Conservation (phyloP, 805 yeast species). For the Saccharomyces kudriavzevii region DNA sequence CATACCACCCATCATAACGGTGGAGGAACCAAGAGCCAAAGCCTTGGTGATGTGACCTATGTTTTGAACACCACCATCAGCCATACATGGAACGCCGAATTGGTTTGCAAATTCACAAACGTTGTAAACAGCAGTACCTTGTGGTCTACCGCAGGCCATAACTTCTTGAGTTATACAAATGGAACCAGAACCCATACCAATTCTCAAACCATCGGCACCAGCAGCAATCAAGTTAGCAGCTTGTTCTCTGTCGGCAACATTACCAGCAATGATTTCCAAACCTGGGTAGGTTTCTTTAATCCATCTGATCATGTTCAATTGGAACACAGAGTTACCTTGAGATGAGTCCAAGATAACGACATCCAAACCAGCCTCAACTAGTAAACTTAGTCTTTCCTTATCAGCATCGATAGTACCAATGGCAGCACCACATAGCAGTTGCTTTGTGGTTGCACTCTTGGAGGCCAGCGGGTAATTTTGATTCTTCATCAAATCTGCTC, state of each 20-base stretch:
- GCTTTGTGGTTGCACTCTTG: slow-evolving; percentile 86
- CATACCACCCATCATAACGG: slow-evolving; percentile 99
- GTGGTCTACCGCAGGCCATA: slow-evolving; percentile 99
- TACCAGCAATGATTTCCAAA: slow-evolving; percentile 90
- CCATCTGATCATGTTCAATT: slow-evolving; percentile 87
- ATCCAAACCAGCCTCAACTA: slow-evolving; percentile 94
- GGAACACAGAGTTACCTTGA: slow-evolving; percentile 95
- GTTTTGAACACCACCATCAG: slow-evolving; percentile 98
- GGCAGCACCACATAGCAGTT: slow-evolving; percentile 97
- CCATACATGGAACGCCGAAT: slow-evolving; percentile 97
- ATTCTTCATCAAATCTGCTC: slow-evolving; percentile 96
- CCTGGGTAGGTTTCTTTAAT: slow-evolving; percentile 73
- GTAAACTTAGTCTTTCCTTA: slow-evolving; percentile 69
- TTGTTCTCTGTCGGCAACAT: slow-evolving; percentile 97
- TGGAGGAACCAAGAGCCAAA: slow-evolving; percentile 89
- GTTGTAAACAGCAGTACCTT: slow-evolving; percentile 95
- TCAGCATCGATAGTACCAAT: slow-evolving; percentile 91
- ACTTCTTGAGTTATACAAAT: slow-evolving; percentile 99
- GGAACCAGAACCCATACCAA: slow-evolving; percentile 99
- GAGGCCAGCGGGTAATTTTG: slow-evolving; percentile 90
- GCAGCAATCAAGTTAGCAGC: slow-evolving; percentile 91
- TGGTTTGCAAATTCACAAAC: slow-evolving; percentile 89
- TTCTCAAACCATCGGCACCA: slow-evolving; percentile 96
- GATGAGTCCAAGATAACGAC: slow-evolving; percentile 93
- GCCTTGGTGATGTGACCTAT: slow-evolving; percentile 98